Conservation (phyloP, 148 eudicot species). For the Agrostemma githago region DNA sequence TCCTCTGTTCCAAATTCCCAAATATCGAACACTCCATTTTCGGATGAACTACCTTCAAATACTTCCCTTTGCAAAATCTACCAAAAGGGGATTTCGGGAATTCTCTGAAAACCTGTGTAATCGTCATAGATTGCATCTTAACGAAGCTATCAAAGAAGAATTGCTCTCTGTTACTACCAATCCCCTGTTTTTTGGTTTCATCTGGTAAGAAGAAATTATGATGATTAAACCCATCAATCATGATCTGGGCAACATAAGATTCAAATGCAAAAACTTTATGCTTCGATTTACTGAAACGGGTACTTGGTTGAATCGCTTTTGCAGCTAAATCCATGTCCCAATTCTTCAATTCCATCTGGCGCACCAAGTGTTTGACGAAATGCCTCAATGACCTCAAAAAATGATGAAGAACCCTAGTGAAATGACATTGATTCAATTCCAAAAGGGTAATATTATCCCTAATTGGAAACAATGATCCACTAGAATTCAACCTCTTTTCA, state of each 20-base stretch:
- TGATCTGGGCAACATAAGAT: slow-evolving; percentile 55
- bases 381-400: slow-evolving; percentile 45
- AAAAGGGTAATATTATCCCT: slow-evolving; percentile 35
- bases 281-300: slow-evolving; percentile 31
- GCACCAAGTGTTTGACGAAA: slow-evolving; percentile 61
- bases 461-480: slow-evolving; percentile 46
- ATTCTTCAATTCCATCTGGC: slow-evolving; percentile 59
- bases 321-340: slow-evolving; percentile 78
- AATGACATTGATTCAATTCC: slow-evolving; percentile 43
- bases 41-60: slow-evolving; percentile 67
- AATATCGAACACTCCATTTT: slow-evolving; percentile 87
- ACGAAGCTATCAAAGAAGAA: slow-evolving; percentile 39
- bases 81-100: slow-evolving; percentile 47
- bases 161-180: neutral
- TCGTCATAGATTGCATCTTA: slow-evolving; percentile 37
- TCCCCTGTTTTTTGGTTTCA: slow-evolving; percentile 15
- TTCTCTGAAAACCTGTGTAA: slow-evolving; percentile 33
- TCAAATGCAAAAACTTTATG: slow-evolving; percentile 61
- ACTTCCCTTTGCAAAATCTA: slow-evolving; percentile 53
- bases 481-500: slow-evolving; percentile 52
- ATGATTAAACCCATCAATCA: slow-evolving; percentile 64
- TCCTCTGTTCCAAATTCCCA: slow-evolving; percentile 75
- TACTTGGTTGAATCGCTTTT: slow-evolving; percentile 39
- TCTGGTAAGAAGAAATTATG: slow-evolving; percentile 29
- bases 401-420: slow-evolving; percentile 47